phyloP scores from a whole-genome alignment of 768 basidiomycete species.

The Tulasnella calospora region DNA sequence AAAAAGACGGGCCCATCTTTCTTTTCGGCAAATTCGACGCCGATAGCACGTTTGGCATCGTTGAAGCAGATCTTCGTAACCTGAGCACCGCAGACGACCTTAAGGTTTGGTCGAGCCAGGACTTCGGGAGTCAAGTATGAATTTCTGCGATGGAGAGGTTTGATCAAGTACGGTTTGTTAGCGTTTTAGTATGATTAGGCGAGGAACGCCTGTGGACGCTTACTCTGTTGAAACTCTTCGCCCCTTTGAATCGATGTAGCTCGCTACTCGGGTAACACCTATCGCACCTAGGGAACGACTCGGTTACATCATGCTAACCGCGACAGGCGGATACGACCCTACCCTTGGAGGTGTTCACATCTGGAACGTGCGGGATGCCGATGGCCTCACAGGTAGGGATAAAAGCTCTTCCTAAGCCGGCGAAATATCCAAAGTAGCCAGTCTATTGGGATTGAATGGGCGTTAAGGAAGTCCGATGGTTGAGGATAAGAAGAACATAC shows the following conservation, averaged over 20 bases:
- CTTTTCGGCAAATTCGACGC: constrained; percentile 26
- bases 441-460: neutral
- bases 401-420: constrained; percentile 6
- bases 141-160: neutral
- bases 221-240: constrained; percentile 25
- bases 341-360: constrained; percentile 27
- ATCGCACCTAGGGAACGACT: neutral
- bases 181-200: no score
- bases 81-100: constrained; percentile 22
- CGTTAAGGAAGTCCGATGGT: neutral
- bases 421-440: constrained; percentile 25
- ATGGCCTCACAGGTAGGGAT: constrained; percentile 25
- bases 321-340: neutral
- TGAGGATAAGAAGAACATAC: neutral
- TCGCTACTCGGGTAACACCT: constrained; percentile 14
- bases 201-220: neutral
- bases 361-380: constrained; percentile 21
- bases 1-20: constrained; percentile 17
- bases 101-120: constrained; percentile 28
- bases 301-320: neutral
- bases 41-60: constrained; percentile 21
- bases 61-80: constrained; percentile 29
- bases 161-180: neutral
- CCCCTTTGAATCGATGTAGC: constrained; percentile 25
- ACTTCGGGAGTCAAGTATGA: constrained; percentile 30